Base-by-base conservation (phyloP, 352 stramenopile species). In the Elongisporangium undulatum region DNA sequence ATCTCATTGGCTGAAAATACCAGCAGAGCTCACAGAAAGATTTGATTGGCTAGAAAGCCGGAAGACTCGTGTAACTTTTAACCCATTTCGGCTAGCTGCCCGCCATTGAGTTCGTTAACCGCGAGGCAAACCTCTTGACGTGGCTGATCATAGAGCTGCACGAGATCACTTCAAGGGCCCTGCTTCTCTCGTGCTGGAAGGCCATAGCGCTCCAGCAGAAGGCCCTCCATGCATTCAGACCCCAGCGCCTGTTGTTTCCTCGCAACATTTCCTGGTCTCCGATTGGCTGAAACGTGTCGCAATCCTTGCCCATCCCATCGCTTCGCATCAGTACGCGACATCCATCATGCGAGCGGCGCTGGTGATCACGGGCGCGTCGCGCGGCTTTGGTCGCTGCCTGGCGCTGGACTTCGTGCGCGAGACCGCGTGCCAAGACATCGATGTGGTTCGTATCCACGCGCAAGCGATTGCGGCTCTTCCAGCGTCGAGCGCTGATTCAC, bases 291-390 rank as follows among this genome's bases (percentile, higher is more conserved):
- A 41, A 41, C 13, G 29, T 41, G 29, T 41, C 29, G 29, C 29
- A 41, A 41, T 41, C 29, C 29, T 9, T 41, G 29, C 29, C 9
- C 29, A 41, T 41, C 29, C 8, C 29, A 15, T 9, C 29, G 4
- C 8, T 8, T 41, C 29, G 2, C 29, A 41, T 41, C 29, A 41
- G 4, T 41, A 41, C 29, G 29, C 29, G 29, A 41, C 29, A 41
- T 41, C n/a, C 5, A 58, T 29, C 16, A 72, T 64, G 53, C 59
- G 60, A 51, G 60, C 63, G 19, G 63, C 63, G 12, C 63, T 89
- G 12, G 52, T 92, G 26, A 58, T 92, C 34, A 91, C 83, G 1
- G 83, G 83, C 24, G 80, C 80, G 34, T 87, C 73, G 55, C 72
- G 79, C 22, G 74, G 80, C 65, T 90, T 89, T 57, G 83, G 83